These are phyloP conservation scores for Dendrostoma leiphaemia DNA, from an alignment of 2,329 filamentous ascomycete species.

Conservation along the genomic window DNA sequence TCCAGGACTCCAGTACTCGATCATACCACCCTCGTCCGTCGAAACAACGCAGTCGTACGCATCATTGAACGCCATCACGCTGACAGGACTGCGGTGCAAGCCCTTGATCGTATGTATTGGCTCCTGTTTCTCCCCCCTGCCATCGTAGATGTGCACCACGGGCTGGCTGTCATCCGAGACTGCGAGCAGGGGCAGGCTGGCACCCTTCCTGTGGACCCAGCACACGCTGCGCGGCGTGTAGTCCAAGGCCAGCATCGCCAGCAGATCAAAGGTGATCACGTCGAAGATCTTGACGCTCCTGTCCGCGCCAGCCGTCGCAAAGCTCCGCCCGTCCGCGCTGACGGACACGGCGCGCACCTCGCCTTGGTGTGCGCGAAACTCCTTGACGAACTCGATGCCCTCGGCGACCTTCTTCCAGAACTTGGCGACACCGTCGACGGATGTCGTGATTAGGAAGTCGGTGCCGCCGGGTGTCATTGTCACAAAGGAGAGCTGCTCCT, in stretches of 20 bases:
- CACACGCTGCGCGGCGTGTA: conserved; percentile 77
- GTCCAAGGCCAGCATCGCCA: conserved; percentile 78
- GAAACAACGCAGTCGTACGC: conserved; percentile 88
- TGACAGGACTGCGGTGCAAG: conserved; percentile 79
- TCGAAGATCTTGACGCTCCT: conserved; percentile 79
- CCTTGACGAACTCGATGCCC: conserved; percentile 96
- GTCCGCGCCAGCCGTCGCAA: conserved; percentile 82
- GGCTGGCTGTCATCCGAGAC: conserved; percentile 74
- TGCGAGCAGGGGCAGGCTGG: conserved; percentile 83
- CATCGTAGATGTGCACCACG: conserved; percentile 81
- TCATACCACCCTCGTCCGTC: conserved; percentile 84
- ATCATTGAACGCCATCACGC: conserved; percentile 86
- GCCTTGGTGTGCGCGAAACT: conserved; percentile 87
- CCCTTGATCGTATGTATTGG: conserved; percentile 75
- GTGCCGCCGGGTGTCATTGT: conserved; percentile 84
- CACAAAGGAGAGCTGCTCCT: conserved; percentile 85
- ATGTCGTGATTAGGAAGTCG: conserved; percentile 94
- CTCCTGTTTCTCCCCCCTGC: conserved; percentile 73
- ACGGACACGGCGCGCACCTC: conserved; percentile 82
- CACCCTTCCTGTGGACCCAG: conserved; percentile 86
- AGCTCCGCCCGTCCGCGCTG: conserved; percentile 88
- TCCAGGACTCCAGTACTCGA: conserved; percentile 91
- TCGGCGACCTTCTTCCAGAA: conserved; percentile 97
- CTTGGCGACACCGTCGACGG: conserved; percentile 93
- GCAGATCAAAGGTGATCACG: conserved; percentile 81